Conservation (phyloP, 75 land plant species). For the Adiantum capillusveneris region DNA sequence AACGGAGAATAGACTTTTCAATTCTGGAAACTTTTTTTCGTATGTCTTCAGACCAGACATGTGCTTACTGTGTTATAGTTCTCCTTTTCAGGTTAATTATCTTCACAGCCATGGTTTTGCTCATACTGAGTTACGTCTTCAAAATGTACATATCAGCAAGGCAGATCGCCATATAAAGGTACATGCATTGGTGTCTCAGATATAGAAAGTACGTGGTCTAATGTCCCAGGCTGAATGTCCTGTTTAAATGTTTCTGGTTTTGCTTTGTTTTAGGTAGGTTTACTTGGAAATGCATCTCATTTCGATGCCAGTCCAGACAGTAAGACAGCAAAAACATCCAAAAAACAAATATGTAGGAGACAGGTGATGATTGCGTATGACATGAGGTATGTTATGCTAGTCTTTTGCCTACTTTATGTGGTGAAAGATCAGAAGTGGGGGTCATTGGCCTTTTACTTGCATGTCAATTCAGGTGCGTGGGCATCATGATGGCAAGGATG, state of each 20-base stretch:
- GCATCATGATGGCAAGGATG: conserved; percentile 88
- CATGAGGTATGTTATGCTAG: conserved; percentile 46
- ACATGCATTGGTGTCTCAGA: too few relatives aligned
- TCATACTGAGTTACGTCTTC: conserved; percentile 77
- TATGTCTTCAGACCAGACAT: too few relatives aligned
- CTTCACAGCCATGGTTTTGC: conserved; percentile 90
- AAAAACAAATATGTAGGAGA: conserved; percentile 35
- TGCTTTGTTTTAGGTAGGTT: conserved; percentile 52
- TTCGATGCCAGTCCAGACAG: conserved; percentile 33
- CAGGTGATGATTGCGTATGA: conserved; percentile 88
- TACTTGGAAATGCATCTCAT: conserved; percentile 83
- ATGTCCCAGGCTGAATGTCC: too few relatives aligned
- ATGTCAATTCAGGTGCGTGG: conserved; percentile 56
- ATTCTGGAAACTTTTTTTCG: too few relatives aligned
- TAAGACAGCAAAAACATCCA: conserved; percentile 12
- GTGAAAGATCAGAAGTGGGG: too few relatives aligned
- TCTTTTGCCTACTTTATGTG: not conserved
- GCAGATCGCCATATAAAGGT: conserved; percentile 88
- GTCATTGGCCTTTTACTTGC: too few relatives aligned
- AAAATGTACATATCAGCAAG: conserved; percentile 86
- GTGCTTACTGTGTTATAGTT: too few relatives aligned
- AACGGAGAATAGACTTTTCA: too few relatives aligned
- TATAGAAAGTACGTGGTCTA: too few relatives aligned
- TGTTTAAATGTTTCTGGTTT: too few relatives aligned
- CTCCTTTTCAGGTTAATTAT: conserved; percentile 62